Conservation (phyloP, 2,329 filamentous ascomycete genomes). For the Ceratocystiopsis sp. region DNA sequence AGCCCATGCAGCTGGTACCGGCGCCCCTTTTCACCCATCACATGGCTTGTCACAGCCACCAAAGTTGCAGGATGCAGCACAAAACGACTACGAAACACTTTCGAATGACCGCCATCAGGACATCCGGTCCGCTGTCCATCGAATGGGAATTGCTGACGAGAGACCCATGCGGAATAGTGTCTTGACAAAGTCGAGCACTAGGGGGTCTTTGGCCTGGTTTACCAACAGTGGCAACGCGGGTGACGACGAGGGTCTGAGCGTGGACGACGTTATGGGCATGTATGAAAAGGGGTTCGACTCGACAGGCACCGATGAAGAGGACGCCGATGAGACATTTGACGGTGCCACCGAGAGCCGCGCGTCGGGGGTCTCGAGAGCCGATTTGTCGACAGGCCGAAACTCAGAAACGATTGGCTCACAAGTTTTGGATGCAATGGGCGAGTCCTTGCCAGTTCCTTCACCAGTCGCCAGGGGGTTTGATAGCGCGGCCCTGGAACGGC, state of each 20-base stretch:
- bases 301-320: conserved; percentile 26
- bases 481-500: no score
- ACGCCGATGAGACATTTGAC: conserved; percentile 8
- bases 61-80: no score
- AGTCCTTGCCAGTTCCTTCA: conserved; percentile 16
- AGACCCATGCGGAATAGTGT: no score
- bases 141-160: no score
- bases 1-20: background rate
- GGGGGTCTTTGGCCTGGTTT: conserved; percentile 38
- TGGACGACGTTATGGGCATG: conserved; percentile 55
- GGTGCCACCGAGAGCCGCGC: conserved; percentile 2
- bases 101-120: no score
- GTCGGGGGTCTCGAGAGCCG: no score
- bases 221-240: conserved; percentile 17
- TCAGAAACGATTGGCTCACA: conserved; percentile 14
- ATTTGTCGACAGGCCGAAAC: no score
- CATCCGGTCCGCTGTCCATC: no score
- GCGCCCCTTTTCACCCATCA: conserved; percentile 6
- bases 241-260: conserved; percentile 38
- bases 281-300: conserved; percentile 48
- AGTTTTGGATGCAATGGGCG: conserved; percentile 24
- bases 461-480: background rate
- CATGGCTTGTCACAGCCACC: conserved; percentile 2
- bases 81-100: no score
- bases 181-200: conserved; percentile 60